Base-by-base conservation (phyloP, 495 filamentous ascomycete species). In the Penicillium silybi region DNA sequence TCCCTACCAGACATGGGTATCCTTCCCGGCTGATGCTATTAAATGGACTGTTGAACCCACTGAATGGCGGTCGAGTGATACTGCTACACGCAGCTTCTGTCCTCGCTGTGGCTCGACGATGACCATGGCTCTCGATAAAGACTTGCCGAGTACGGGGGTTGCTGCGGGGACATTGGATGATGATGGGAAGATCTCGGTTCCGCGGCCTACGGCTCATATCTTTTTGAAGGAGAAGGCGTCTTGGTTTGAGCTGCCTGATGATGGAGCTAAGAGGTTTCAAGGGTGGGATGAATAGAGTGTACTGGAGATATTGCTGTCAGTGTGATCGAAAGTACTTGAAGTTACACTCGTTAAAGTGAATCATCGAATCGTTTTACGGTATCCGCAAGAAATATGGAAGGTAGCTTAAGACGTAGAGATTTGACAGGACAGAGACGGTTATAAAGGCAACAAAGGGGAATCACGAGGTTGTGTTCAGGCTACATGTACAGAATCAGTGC, bases 111-210 rank as follows among this genome's bases (percentile, higher is more conserved):
- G 63, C 9, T 67, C 65, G 32, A 61, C 53, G 10, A 41, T 70
- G 10, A 65, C 45, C 16, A 70, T 70, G 65, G 38, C 16, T 6
- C 50, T 63, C 6, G 41, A 65, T 43, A 44, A 48, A 10, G 16
- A 47, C 7, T 52, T 53, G 5, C 37, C 54, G 6, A 17, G 5
- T 0, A 57, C 54, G 10, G 52, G 26, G 1, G 48, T 70, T 9
- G 63, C 59, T n/a, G 66, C 62, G 20, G 65, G 67, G 4, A 67
- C 62, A 16, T 32, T 70, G 19, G 61, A 68, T 46, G 58, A 57
- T 44, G 62, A 65, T 18, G 52, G 27, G 11, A 26, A 50, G 10
- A 42, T 47, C 11, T 18, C 17, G 3, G 44, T 68, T 20, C 55
- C 62, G 1, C 9, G 10, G 10, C 52, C 61, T 0, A 34, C 47